A percentile compares a stretch with the other conserved stretches of the same genome.
phyloP scores from a whole-genome alignment of 1,284 basidiomycete species.

The Ustilago tritici region DNA sequence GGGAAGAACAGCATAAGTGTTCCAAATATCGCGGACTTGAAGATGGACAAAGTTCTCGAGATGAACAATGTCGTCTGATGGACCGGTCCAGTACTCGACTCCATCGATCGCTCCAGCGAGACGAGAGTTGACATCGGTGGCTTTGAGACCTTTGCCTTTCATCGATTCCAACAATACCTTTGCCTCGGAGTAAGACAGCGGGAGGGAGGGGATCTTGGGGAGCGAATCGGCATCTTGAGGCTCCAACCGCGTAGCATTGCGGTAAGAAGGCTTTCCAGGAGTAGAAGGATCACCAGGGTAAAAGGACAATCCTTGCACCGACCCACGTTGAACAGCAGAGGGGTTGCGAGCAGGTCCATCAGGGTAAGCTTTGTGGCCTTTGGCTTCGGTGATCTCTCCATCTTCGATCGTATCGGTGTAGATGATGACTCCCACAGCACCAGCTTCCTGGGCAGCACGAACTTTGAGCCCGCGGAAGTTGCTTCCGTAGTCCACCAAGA shows the following conservation, averaged over 20 bases:
- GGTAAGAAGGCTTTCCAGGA: slow-evolving; percentile 87
- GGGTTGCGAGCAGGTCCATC: slow-evolving; percentile 88
- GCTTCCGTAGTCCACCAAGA: slow-evolving; percentile 84
- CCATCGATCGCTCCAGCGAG: slow-evolving; percentile 72
- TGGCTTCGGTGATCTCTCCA: slow-evolving; percentile 81
- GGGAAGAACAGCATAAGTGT: slow-evolving; percentile 88
- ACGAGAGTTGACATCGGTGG: slow-evolving; percentile 75
- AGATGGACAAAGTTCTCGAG: slow-evolving; percentile 56
- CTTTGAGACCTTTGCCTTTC: slow-evolving; percentile 71
- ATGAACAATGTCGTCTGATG: slow-evolving; percentile 53
- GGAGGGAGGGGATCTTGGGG: slow-evolving; percentile 84
- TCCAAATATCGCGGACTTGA: slow-evolving; percentile 72
- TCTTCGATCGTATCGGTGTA: slow-evolving; percentile 92
- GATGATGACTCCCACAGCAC: slow-evolving; percentile 76
- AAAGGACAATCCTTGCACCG: slow-evolving; percentile 80
- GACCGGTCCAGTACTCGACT: slow-evolving; percentile 73
- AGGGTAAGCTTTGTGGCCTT: slow-evolving; percentile 76
- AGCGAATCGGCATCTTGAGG: slow-evolving; percentile 76
- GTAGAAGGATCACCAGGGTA: slow-evolving; percentile 89
- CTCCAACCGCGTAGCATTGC: slow-evolving; percentile 78
- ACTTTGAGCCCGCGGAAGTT: slow-evolving; percentile 86
- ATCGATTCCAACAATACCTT: slow-evolving; percentile 71
- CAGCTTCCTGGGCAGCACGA: slow-evolving; percentile 83
- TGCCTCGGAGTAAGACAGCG: slow-evolving; percentile 73
- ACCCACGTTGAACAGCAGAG: slow-evolving; percentile 77